Conservation (phyloP, 768 basidiomycete species). For the Thelephora ganbajun region DNA sequence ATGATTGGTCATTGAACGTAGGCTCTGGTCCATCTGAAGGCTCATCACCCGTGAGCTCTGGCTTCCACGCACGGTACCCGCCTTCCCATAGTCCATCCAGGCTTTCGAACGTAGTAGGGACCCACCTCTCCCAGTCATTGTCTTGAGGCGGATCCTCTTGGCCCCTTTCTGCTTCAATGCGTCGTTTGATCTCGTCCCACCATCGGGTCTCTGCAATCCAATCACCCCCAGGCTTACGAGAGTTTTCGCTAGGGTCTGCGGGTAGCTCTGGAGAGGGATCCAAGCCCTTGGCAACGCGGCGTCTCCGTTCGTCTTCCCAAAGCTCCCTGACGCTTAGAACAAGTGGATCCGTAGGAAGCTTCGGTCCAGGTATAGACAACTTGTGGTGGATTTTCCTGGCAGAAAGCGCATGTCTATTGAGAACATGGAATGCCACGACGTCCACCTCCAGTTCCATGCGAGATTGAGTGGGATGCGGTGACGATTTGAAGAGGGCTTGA, state of each 20-base stretch:
- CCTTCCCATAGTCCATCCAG: conserved; percentile 76
- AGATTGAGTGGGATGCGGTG: conserved; percentile 53
- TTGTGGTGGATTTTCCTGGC: conserved; percentile 59
- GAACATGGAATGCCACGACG: conserved; percentile 63
- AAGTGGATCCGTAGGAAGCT: conserved; percentile 49
- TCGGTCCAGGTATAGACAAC: conserved; percentile 41
- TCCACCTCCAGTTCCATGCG: conserved; percentile 75
- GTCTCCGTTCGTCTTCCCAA: conserved; percentile 90
- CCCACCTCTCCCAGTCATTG: conserved; percentile 52
- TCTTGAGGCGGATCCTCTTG: conserved; percentile 12
- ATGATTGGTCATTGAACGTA: conserved; percentile 5
- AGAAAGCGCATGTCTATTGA: conserved; percentile 60
- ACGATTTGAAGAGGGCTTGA: conserved; percentile 24
- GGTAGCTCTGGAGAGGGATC: conserved; percentile 63
- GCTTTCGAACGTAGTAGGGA: conserved; percentile 86
- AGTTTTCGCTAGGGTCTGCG: conserved; percentile 49
- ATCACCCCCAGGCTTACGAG: conserved; percentile 38
- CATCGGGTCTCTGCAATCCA: conserved; percentile 67
- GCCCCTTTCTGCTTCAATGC: conserved; percentile 38
- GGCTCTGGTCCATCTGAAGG: neutral
- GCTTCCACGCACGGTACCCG: conserved; percentile 43
- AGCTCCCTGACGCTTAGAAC: conserved; percentile 84
- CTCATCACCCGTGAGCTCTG: conserved; percentile 13
- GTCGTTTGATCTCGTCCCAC: conserved; percentile 56
- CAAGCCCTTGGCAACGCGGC: conserved; percentile 54